Evolutionary conservation across 129 eudicot species (phyloP).

Genomic region (Ambrosia trifida): DNA sequence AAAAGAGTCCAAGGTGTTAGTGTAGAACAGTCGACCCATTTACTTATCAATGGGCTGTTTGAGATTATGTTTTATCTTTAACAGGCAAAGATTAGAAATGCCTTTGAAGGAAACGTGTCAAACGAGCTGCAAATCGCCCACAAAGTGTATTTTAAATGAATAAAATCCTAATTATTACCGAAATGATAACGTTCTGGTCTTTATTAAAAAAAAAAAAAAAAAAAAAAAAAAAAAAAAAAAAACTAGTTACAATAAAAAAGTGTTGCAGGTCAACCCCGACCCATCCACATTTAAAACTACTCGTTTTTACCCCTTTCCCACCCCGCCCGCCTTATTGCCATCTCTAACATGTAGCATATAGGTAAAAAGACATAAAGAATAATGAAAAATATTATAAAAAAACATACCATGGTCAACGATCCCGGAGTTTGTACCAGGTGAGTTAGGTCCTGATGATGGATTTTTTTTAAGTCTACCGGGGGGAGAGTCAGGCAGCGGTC

Average conservation of each 20-base stretch:
- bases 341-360: background rate
- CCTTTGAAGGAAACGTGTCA: background rate
- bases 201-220: background rate
- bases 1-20: background rate
- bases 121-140: background rate
- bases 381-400: background rate
- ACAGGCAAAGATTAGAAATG: background rate
- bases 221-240: background rate
- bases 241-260: background rate
- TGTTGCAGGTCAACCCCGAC: conserved; percentile 1
- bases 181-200: background rate
- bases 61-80: background rate
- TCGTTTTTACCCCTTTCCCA: background rate
- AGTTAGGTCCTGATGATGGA: conserved; percentile 49
- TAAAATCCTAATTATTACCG: background rate
- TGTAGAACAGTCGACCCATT: background rate
- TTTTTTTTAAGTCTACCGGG: conserved; percentile 39
- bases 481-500: conserved; percentile 51
- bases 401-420: conserved; percentile 15
- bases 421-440: conserved; percentile 37
- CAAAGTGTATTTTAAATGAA: background rate
- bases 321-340: background rate
- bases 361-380: background rate
- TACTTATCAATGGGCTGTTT: background rate
- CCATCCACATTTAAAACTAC: background rate